Conservation (phyloP, 2,329 filamentous ascomycete genomes). For the Aureobasidium uvarum region DNA sequence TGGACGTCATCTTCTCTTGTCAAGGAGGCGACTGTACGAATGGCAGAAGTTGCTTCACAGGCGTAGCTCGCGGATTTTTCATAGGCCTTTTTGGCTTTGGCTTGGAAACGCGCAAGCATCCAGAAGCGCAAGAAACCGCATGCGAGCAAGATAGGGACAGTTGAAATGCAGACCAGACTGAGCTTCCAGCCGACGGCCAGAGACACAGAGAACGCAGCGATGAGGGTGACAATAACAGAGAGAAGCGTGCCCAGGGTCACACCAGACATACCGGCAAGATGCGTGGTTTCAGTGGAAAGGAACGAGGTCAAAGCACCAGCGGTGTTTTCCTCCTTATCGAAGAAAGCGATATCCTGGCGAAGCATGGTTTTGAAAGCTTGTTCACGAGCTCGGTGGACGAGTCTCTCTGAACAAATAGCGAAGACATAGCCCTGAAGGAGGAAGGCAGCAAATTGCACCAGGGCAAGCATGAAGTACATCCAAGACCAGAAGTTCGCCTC, state of each 20-base stretch:
- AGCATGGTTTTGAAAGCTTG: slow-evolving; percentile 82
- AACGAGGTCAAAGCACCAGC: slow-evolving; percentile 86
- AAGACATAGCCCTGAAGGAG: slow-evolving; percentile 69
- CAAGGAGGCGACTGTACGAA: slow-evolving; percentile 87
- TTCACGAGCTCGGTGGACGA: slow-evolving; percentile 80
- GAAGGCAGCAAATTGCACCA: slow-evolving; percentile 70
- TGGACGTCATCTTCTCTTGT: slow-evolving; percentile 84
- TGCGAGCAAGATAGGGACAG: slow-evolving; percentile 71
- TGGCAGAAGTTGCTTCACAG: slow-evolving; percentile 89
- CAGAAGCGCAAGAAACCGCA: slow-evolving; percentile 89
- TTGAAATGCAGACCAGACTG: slow-evolving; percentile 75
- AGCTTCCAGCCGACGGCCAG: slow-evolving; percentile 85
- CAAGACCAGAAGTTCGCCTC: slow-evolving; percentile 81
- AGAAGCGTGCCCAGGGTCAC: slow-evolving; percentile 83
- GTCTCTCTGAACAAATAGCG: slow-evolving; percentile 79
- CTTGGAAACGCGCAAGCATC: slow-evolving; percentile 75
- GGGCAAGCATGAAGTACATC: slow-evolving; percentile 84
- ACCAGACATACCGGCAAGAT: slow-evolving; percentile 83
- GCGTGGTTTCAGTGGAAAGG: slow-evolving; percentile 83
- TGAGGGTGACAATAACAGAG: slow-evolving; percentile 74
- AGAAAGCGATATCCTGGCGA: slow-evolving; percentile 89
- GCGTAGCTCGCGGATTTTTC: slow-evolving; percentile 80
- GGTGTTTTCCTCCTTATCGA: slow-evolving; percentile 85
- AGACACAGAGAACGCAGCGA: slow-evolving; percentile 68
- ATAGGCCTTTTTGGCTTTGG: slow-evolving; percentile 75